A percentile compares a stretch with the other conserved stretches of the same genome.
Evolutionary conservation across 495 filamentous ascomycete genomes (phyloP).

Genomic region (Cairneyella variabilis): DNA sequence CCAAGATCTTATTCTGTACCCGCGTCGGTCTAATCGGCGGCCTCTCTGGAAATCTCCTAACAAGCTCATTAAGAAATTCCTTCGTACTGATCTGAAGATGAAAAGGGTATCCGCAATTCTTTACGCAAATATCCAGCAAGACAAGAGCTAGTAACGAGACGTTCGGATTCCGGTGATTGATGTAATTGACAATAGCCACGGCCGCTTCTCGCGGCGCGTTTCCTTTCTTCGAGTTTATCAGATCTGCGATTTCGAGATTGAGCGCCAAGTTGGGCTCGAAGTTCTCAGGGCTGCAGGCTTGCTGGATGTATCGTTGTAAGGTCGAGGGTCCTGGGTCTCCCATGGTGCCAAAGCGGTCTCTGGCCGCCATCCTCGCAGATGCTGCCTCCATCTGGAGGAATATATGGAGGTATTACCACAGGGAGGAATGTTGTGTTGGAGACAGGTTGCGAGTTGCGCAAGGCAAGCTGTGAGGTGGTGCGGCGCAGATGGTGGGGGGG

Average conservation of each 20-base stretch:
- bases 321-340: conserved; percentile 75
- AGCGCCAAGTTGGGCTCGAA: conserved; percentile 96
- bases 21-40: conserved; percentile 81
- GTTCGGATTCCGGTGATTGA: conserved; percentile 96
- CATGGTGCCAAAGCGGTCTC: conserved; percentile 89
- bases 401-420: conserved; percentile 9
- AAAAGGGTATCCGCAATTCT: conserved; percentile 99
- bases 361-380: conserved; percentile 89
- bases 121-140: conserved; percentile 97
- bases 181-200: conserved; percentile 85
- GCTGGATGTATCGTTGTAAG: conserved; percentile 91
- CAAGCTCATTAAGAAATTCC: conserved; percentile 97
- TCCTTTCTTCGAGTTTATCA: conserved; percentile 98
- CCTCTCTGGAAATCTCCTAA: conserved; percentile 90
- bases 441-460: conserved; percentile 6
- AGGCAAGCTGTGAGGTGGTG: conserved; percentile 14
- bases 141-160: conserved; percentile 84
- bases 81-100: conserved; percentile 98
- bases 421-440: background rate
- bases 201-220: conserved; percentile 95
- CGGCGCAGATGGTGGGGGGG: conserved; percentile 20
- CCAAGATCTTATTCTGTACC: conserved; percentile 88
- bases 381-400: conserved; percentile 73
- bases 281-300: conserved; percentile 92
- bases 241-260: conserved; percentile 92